phyloP scores from a whole-genome alignment of 1,139 yeast species.

The Hansenula sp. region DNA sequence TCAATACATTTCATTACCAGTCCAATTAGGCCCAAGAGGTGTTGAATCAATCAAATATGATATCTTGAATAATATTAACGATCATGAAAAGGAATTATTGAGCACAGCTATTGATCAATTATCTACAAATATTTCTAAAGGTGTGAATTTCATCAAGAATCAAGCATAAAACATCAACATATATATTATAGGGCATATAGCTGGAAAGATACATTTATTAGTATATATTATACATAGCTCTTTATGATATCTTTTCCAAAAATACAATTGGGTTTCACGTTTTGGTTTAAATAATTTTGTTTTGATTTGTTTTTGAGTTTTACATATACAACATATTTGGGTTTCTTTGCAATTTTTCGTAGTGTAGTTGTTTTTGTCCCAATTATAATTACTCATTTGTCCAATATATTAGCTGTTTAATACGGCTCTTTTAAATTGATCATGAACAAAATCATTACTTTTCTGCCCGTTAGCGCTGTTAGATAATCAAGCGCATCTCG shows the following conservation, averaged over 20 bases:
- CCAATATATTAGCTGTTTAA: no score
- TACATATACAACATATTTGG: no score
- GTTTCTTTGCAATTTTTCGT: no score
- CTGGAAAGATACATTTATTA: constrained; percentile 27
- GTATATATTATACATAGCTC: constrained; percentile 21
- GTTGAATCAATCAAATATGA: constrained; percentile 47
- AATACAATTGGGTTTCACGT: no score
- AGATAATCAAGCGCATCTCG: not conserved
- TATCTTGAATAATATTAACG: constrained; percentile 48
- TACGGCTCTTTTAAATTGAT: not conserved
- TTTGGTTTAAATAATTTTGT: no score
- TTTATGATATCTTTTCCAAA: no score
- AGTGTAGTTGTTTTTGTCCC: no score
- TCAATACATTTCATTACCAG: constrained; percentile 63
- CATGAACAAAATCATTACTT: not conserved
- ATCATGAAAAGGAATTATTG: constrained; percentile 57
- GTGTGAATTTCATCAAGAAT: constrained; percentile 45
- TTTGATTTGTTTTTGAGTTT: no score
- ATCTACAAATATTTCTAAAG: constrained; percentile 54
- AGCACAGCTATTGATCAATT: constrained; percentile 53
- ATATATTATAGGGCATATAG: not conserved
- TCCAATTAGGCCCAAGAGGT: constrained; percentile 56
- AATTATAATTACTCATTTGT: no score
- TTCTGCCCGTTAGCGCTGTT: constrained; percentile 1
- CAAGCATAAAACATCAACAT: not conserved